Conservation (phyloP, 2,329 filamentous ascomycete species). For the Penicillium sp. region DNA sequence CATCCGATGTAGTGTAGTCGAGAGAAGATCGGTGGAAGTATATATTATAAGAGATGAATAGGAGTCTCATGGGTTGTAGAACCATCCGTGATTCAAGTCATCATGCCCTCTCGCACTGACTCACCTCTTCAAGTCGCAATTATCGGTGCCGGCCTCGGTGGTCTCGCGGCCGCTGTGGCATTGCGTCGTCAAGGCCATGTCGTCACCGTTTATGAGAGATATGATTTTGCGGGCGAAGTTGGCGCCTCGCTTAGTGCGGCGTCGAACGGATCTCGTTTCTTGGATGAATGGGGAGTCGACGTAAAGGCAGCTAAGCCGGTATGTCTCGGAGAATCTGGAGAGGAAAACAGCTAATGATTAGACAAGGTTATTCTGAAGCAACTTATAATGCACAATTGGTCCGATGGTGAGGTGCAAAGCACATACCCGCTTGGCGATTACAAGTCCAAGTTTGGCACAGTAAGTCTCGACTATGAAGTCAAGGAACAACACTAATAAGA, state of each 20-base stretch:
- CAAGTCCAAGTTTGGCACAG: constrained; percentile 22
- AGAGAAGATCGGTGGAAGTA: neutral
- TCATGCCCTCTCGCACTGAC: constrained; percentile 24
- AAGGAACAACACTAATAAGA: too few species aligned
- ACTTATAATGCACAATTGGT: constrained; percentile 33
- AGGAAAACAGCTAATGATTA: too few species aligned
- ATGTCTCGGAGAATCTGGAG: too few species aligned
- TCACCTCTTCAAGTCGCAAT: constrained; percentile 23
- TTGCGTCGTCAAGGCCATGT: constrained; percentile 21
- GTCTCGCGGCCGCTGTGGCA: constrained; percentile 18
- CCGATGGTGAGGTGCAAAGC: constrained; percentile 23
- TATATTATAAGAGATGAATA: too few species aligned
- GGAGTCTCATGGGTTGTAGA: too few species aligned
- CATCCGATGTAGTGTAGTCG: too few species aligned
- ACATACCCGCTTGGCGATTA: constrained; percentile 30
- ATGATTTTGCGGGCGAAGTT: constrained; percentile 23
- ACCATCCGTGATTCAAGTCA: neutral
- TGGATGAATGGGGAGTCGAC: constrained; percentile 25
- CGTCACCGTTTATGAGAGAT: constrained; percentile 25
- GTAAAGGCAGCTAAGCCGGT: constrained; percentile 20
- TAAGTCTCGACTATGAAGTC: too few species aligned
- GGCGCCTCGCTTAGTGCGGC: constrained; percentile 24
- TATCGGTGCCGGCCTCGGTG: constrained; percentile 8
- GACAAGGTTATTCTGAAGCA: constrained; percentile 26
- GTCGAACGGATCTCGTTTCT: constrained; percentile 21